Conservation (phyloP, 179 eudicot species). For the Silene coronaria region DNA sequence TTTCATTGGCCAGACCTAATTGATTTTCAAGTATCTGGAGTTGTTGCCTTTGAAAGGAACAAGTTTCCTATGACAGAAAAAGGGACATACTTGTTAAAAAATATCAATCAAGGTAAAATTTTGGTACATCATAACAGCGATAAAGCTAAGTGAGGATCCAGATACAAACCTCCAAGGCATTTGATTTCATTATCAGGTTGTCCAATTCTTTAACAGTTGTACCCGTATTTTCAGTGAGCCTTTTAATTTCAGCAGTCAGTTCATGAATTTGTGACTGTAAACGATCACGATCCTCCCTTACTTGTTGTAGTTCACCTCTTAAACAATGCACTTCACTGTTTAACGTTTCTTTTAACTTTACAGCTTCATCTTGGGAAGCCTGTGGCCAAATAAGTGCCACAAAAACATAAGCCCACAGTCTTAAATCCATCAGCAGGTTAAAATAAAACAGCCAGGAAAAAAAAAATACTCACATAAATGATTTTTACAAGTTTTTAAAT, state of each 20-base stretch:
- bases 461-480: neutral
- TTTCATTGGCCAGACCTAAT: neutral
- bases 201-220: neutral
- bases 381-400: neutral
- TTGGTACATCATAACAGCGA: neutral
- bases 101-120: slow-evolving; percentile 1
- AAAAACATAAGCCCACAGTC: neutral
- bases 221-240: neutral
- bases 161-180: slow-evolving; percentile 36
- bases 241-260: neutral
- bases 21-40: neutral
- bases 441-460: neutral
- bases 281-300: neutral
- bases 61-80: neutral
- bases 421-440: neutral
- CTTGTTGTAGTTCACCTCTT: neutral
- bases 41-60: neutral
- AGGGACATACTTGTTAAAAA: neutral
- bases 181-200: neutral
- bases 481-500: neutral
- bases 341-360: neutral
- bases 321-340: neutral
- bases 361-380: neutral
- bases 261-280: neutral
- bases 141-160: neutral